These are phyloP conservation scores for Diplosphaera chodatii DNA, from an alignment of 139 green algal species.

Conservation along the genomic window DNA sequence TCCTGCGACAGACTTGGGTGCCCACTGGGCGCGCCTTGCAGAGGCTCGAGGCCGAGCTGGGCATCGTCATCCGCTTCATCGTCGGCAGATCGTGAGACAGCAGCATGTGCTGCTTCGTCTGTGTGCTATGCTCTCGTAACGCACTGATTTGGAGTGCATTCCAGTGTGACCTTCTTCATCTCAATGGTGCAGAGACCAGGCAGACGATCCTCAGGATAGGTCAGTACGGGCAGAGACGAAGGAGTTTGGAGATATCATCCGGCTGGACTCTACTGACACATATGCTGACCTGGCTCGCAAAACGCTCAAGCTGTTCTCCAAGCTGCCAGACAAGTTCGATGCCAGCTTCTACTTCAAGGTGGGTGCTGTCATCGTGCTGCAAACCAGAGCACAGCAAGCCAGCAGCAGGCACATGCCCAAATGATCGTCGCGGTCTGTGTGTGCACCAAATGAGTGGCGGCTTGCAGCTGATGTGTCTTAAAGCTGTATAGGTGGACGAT, in stretches of 20 bases:
- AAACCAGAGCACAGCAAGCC: too few relatives aligned
- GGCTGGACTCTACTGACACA: slow-evolving; percentile 44
- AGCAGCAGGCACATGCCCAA: too few relatives aligned
- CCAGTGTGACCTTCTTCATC: too few relatives aligned
- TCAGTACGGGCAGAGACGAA: slow-evolving; percentile 30
- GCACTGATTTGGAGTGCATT: too few relatives aligned
- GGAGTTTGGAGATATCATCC: slow-evolving; percentile 35
- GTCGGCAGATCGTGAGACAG: slow-evolving; percentile 17
- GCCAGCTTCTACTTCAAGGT: slow-evolving; percentile 71
- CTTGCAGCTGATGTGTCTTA: neutral
- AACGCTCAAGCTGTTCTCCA: slow-evolving; percentile 43
- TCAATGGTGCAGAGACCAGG: slow-evolving; percentile 32
- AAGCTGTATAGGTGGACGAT: slow-evolving; percentile 27
- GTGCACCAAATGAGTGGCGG: too few relatives aligned
- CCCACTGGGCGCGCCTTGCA: slow-evolving; percentile 21
- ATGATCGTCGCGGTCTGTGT: too few relatives aligned
- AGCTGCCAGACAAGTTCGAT: slow-evolving; percentile 29
- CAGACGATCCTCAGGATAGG: slow-evolving; percentile 26
- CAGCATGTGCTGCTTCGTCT: too few relatives aligned
- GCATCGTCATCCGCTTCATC: slow-evolving; percentile 40
- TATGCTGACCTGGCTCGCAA: slow-evolving; percentile 54
- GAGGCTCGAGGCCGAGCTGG: slow-evolving; percentile 15
- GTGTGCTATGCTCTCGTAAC: too few relatives aligned
- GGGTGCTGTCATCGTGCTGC: too few relatives aligned
- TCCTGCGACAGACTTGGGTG: slow-evolving; percentile 42